phyloP scores from a whole-genome alignment of 75 land plant species.

The Adiantum capillusveneris region DNA sequence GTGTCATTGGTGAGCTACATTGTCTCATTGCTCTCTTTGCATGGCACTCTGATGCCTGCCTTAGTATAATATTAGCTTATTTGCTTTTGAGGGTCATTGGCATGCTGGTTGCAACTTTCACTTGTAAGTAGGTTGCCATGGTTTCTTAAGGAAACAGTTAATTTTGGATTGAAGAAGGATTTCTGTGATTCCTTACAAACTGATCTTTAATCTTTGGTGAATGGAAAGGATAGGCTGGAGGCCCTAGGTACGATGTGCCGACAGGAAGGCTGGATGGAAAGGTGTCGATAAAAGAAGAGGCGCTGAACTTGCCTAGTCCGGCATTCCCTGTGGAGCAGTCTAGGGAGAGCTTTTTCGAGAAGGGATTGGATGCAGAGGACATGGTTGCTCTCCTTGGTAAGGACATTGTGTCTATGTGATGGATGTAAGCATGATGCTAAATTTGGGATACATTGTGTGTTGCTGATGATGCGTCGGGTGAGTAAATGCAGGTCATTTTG shows the following conservation, averaged over 20 bases:
- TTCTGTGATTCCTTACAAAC: background rate
- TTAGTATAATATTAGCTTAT: too few relatives aligned
- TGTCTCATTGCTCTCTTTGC: constrained; percentile 16
- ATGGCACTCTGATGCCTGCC: too few relatives aligned
- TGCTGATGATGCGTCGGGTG: too few relatives aligned
- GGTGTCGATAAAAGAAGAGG: constrained; percentile 2
- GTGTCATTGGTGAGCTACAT: too few relatives aligned
- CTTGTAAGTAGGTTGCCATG: too few relatives aligned
- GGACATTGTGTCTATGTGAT: too few relatives aligned
- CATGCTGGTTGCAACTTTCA: too few relatives aligned
- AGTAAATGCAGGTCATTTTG: too few relatives aligned
- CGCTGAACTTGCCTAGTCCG: constrained; percentile 18
- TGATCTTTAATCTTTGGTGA: background rate
- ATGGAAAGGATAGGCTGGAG: constrained; percentile 20
- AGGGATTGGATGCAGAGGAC: constrained; percentile 12
- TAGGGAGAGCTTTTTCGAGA: constrained; percentile 1
- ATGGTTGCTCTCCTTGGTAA: constrained; percentile 22
- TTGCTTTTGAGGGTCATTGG: too few relatives aligned
- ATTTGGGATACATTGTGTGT: too few relatives aligned
- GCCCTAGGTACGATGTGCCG: constrained; percentile 7
- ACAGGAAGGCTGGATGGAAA: constrained; percentile 21
- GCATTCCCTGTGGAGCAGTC: constrained; percentile 7
- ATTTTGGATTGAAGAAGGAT: background rate
- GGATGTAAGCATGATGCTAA: too few relatives aligned
- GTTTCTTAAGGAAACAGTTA: constrained; percentile 39